Evolutionary conservation across 352 stramenopile genomes (phyloP), one percentile per base, ranked within the genome.

Genomic region (Pythium inflatum): DNA sequence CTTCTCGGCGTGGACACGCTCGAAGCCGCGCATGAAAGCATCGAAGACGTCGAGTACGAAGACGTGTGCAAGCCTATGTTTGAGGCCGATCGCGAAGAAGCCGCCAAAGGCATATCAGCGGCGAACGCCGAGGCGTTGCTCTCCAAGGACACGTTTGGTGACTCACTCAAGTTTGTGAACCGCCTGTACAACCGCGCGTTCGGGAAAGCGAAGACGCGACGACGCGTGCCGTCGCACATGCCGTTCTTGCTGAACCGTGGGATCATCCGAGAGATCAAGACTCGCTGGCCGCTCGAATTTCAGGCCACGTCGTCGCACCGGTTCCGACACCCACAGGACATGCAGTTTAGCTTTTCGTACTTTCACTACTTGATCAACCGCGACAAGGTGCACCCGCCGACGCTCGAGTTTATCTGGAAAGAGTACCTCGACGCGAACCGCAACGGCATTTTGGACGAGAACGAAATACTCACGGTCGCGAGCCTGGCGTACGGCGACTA

Each of bases 341-440:
- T 98, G 90, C 95, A 98, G 70, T 98, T 98, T 65, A 93, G 91
- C 62, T 98, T 98, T 66, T 86, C 88, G 34, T 98, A 98, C 74
- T 98, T 98, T 70, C 94, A 98, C 70, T 98, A 97, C 71, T 51
- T 98, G 27, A 85, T 97, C 20, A 95, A 98, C 56, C 82, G 87
- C 12, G 81, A 91, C 45, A 94, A 96, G 69, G 66, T 92, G n/a
- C 66, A 90, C 13, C 80, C 78, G 11, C 82, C 88, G 33, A 92
- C 82, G 5, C 66, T 97, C 16, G 73, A 88, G 48, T 77, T 93
- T 41, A 84, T 98, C 53, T 98, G 89, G 84, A 33, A 45, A 18
- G 81, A 92, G 61, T 96, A 98, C 55, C 50, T 98, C 28, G 95
- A 98, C 62, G 89, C 83, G 16, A 94, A 98, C 70, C 77, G 81